These are phyloP conservation scores for Parachlorella kessleri DNA, from an alignment of 139 green algal species.

Conservation along the genomic window DNA sequence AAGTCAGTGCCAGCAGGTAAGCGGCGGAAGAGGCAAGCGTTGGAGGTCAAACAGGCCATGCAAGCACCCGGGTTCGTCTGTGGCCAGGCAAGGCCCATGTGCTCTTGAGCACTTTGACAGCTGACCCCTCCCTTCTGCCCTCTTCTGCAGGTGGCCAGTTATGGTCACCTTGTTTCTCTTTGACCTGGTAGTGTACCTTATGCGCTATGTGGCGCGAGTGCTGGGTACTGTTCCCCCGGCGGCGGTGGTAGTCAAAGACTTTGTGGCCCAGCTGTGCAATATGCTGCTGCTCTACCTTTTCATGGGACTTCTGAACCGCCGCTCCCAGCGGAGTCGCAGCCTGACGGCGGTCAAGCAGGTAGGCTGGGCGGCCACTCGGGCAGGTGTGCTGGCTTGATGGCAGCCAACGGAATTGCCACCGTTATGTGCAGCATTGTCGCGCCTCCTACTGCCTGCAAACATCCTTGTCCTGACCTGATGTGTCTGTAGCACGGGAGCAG, in stretches of 20 bases:
- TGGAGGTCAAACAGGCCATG: too few relatives aligned
- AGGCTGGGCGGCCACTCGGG: too few relatives aligned
- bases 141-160: slow-evolving; percentile 51
- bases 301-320: slow-evolving; percentile 60
- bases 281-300: slow-evolving; percentile 67
- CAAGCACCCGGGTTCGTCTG: too few relatives aligned
- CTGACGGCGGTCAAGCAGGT: slow-evolving; percentile 50
- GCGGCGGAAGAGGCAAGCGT: too few relatives aligned
- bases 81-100: too few relatives aligned
- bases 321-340: slow-evolving; percentile 43
- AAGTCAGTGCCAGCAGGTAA: background rate
- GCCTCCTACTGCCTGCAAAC: too few relatives aligned
- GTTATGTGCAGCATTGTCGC: too few relatives aligned
- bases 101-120: too few relatives aligned
- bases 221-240: background rate
- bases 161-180: slow-evolving; percentile 73
- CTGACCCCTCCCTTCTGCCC: background rate
- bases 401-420: too few relatives aligned
- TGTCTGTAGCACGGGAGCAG: background rate
- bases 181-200: slow-evolving; percentile 48
- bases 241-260: background rate
- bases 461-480: background rate
- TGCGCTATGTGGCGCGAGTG: background rate
- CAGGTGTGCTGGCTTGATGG: too few relatives aligned
- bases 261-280: slow-evolving; percentile 62